These are phyloP conservation scores for Magnaporthales sp. DNA, from an alignment of 2,329 filamentous ascomycete species.

Conservation along the genomic window DNA sequence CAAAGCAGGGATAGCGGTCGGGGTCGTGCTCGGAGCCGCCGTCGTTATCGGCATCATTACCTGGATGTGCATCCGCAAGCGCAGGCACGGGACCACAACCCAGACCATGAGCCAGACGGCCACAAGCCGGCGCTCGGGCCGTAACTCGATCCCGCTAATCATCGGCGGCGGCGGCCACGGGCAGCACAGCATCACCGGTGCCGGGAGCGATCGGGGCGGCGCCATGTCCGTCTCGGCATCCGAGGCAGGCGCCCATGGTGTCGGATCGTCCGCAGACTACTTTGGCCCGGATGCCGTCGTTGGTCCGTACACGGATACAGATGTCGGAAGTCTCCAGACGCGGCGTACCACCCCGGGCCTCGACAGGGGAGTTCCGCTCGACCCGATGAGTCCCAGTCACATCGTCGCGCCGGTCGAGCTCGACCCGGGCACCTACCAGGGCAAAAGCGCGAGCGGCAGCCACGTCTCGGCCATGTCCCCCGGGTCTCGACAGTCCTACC, in stretches of 20 bases:
- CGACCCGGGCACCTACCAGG: constrained; percentile 19
- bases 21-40: constrained; percentile 34
- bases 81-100: constrained; percentile 18
- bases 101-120: constrained; percentile 8
- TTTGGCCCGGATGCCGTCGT: constrained; percentile 32
- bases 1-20: constrained; percentile 48
- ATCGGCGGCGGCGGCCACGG: constrained; percentile 6
- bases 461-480: neutral
- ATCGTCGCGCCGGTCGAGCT: constrained; percentile 47
- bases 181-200: neutral
- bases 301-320: constrained; percentile 37
- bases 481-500: neutral
- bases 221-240: constrained; percentile 24
- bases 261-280: constrained; percentile 30
- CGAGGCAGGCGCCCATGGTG: constrained; percentile 6
- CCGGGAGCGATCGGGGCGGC: constrained; percentile 12
- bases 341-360: constrained; percentile 17
- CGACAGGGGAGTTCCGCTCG: constrained; percentile 28
- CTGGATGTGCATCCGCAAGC: constrained; percentile 37
- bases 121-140: constrained; percentile 3
- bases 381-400: constrained; percentile 38
- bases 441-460: neutral
- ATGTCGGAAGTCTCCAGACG: constrained; percentile 8
- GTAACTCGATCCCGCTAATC: constrained; percentile 7
- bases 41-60: constrained; percentile 31